Conservation (phyloP, 1,139 yeast genomes). For the Yamadazyma aaseri region DNA sequence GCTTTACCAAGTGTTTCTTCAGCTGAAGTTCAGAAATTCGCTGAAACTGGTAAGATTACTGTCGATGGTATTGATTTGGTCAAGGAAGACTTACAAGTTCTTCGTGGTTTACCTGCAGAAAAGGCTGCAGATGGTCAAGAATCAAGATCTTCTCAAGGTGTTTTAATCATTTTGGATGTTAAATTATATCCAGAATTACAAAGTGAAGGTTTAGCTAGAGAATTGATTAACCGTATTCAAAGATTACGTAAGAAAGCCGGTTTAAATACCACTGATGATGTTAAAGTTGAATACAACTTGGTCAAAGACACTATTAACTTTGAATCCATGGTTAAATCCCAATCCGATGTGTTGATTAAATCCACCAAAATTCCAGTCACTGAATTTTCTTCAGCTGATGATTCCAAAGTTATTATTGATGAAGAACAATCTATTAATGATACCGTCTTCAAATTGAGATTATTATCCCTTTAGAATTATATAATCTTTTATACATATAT, state of each 20-base stretch:
- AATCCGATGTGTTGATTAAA: slow-evolving; percentile 70
- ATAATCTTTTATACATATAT: too few species aligned
- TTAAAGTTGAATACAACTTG: slow-evolving; percentile 76
- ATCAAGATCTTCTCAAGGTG: slow-evolving; percentile 84
- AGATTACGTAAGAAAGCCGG: slow-evolving; percentile 97
- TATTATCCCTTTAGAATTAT: slow-evolving; percentile 68
- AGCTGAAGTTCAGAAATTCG: slow-evolving; percentile 75
- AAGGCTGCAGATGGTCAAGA: slow-evolving; percentile 70
- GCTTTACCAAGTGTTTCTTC: slow-evolving; percentile 83
- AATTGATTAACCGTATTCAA: slow-evolving; percentile 94
- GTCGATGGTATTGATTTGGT: slow-evolving; percentile 90
- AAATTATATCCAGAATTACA: slow-evolving; percentile 84
- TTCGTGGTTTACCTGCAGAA: slow-evolving; percentile 79
- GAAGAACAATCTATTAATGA: slow-evolving; percentile 92
- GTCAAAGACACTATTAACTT: slow-evolving; percentile 71
- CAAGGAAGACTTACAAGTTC: slow-evolving; percentile 84
- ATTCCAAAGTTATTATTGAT: slow-evolving; percentile 62
- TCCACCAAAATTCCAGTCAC: slow-evolving; percentile 67
- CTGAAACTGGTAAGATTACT: slow-evolving; percentile 68
- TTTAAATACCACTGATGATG: slow-evolving; percentile 92
- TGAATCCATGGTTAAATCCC: slow-evolving; percentile 59
- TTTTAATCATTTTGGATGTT: slow-evolving; percentile 84
- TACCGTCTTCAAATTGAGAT: slow-evolving; percentile 75
- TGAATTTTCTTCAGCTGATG: slow-evolving; percentile 35
- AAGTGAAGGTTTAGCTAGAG: slow-evolving; percentile 95